phyloP scores from a whole-genome alignment of 768 basidiomycete species.

The Pilatotrama ljubarskyi region DNA sequence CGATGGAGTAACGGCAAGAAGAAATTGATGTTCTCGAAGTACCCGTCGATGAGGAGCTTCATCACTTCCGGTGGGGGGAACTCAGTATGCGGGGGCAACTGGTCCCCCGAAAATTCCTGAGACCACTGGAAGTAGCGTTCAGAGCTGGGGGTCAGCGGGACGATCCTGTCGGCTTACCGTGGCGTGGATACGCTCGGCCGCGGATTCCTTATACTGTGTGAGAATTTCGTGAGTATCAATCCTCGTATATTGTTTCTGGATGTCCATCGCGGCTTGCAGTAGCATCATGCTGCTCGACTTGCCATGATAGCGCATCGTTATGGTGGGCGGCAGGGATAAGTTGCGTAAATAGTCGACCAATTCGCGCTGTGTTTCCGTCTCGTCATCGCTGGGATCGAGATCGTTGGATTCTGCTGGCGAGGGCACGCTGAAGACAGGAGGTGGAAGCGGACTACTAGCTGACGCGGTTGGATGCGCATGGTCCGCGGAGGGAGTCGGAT shows the following conservation, averaged over 20 bases:
- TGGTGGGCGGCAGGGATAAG: neutral
- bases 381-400: constrained; percentile 22
- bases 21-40: constrained; percentile 40
- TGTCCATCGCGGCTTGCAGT: constrained; percentile 12
- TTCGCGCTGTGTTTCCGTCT: constrained; percentile 4
- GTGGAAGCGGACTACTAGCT: neutral
- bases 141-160: too few species aligned
- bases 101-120: neutral
- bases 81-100: neutral
- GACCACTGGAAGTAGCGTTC: neutral
- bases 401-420: neutral
- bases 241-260: constrained; percentile 9
- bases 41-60: constrained; percentile 41
- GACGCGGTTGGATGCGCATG: neutral
- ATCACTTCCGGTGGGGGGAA: constrained; percentile 21
- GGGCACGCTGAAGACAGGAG: neutral
- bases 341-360: neutral
- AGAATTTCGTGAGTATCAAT: neutral
- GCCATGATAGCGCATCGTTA: constrained; percentile 17
- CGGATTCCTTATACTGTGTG: too few species aligned
- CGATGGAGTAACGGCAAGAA: constrained; percentile 44
- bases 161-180: too few species aligned
- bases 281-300: constrained; percentile 25
- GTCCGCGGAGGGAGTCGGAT: neutral
- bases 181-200: too few species aligned